Base-by-base conservation (phyloP, 2,329 filamentous ascomycete species). In the Talaromyces sp. region DNA sequence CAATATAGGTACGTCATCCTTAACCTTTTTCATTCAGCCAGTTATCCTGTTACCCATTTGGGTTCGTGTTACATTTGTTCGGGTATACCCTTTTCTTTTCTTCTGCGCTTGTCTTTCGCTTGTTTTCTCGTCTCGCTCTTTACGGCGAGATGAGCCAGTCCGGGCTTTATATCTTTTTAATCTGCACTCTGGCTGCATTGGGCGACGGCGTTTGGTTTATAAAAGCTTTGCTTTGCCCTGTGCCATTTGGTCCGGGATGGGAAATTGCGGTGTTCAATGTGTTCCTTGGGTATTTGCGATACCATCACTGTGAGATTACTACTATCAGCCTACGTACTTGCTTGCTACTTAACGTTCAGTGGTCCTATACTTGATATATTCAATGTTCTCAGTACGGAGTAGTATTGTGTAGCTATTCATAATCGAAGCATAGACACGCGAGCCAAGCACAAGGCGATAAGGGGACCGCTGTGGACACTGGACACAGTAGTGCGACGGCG, bases 1-100 rank as follows among this genome's bases (percentile, higher is more conserved):
- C 41, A 48, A 27, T 57, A 14, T 54, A 60, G 59, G 59, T 54
- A 50, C 54, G 50, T 60, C 12, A 26, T 27, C 27, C 48, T 29
- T 52, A 26, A 26, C 27, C 48, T 29, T 29, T 17, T 52, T 29
- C 17, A 52, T 52, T 27, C 24, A n/a, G 24, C 4, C 26, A 26
- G 27, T 17, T 52, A 29, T 51, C 48, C 14, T 51, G 24, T 52
- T 52, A n/a, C n/a, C n/a, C n/a, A n/a, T n/a, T n/a, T n/a, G n/a
- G n/a, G n/a, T n/a, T n/a, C n/a, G n/a, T n/a, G 19, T 29, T 52
- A 17, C 29, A 29, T 52, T 17, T 29, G 17, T 29, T 52, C 19
- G 48, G 12, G 24, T 52, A 52, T 52, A 52, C 27, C 24, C 48
- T 19, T 52, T 29, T n/a, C 11, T 50, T 50, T 50, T 24, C 21